Percentiles rank a stretch among this genome's conserved stretches.
Conservation (phyloP, 1,284 basidiomycete genomes). For the Rhodotorula mucilaginosa region DNA sequence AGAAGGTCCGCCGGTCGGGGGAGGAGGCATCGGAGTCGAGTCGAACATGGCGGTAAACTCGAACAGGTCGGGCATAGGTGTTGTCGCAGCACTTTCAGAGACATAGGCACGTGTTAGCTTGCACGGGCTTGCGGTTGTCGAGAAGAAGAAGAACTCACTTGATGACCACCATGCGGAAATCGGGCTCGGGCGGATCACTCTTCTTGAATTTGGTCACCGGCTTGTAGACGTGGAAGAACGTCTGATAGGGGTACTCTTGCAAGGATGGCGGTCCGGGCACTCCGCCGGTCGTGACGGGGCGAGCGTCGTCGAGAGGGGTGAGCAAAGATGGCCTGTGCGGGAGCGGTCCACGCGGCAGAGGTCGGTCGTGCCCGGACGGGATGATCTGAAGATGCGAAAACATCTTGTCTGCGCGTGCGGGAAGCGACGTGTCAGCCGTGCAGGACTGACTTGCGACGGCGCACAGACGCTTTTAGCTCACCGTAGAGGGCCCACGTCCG, state of each 20-base stretch:
- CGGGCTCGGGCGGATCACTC: slow-evolving; percentile 72
- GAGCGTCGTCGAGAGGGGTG: slow-evolving; percentile 38
- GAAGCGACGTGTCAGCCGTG: too few relatives aligned
- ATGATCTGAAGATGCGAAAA: slow-evolving; percentile 73
- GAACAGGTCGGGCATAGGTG: slow-evolving; percentile 66
- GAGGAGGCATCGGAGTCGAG: slow-evolving; percentile 55
- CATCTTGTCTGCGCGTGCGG: slow-evolving; percentile 49
- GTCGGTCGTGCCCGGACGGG: slow-evolving; percentile 54
- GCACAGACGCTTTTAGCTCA: slow-evolving; percentile 11
- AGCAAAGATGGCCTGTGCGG: slow-evolving; percentile 32
- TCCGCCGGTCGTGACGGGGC: neutral
- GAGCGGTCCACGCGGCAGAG: slow-evolving; percentile 44
- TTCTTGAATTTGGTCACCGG: slow-evolving; percentile 81
- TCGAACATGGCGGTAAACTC: slow-evolving; percentile 65
- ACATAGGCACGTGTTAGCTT: neutral
- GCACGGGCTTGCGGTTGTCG: neutral
- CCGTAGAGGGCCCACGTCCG: slow-evolving; percentile 43
- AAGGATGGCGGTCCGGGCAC: slow-evolving; percentile 6
- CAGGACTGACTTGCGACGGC: neutral
- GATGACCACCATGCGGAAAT: slow-evolving; percentile 81
- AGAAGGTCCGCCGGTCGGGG: slow-evolving; percentile 14
- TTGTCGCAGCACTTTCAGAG: slow-evolving; percentile 63
- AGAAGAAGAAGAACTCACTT: slow-evolving; percentile 50
- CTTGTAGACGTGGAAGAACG: slow-evolving; percentile 91
- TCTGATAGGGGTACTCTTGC: slow-evolving; percentile 64